Evolutionary conservation across 176 grass and related monocot species (phyloP).

Genomic region (Aegilops longissima): DNA sequence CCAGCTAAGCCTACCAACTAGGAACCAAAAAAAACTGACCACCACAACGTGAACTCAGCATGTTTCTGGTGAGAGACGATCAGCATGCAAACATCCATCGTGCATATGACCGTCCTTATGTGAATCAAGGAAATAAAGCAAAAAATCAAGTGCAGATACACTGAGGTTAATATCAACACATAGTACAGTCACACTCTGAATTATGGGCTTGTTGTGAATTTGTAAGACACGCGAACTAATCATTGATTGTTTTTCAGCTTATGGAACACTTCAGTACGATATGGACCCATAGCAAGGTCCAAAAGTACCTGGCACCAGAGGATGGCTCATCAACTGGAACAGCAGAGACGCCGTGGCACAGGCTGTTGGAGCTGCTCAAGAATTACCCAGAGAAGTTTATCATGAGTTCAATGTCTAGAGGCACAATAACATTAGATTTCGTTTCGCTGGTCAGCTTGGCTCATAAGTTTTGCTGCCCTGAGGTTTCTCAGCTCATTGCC

Average conservation of each 20-base stretch:
- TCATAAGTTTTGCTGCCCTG: no score
- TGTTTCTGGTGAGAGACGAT: no score
- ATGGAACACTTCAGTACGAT: slow-evolving; percentile 32
- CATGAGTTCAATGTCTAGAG: slow-evolving; percentile 40
- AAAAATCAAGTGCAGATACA: no score
- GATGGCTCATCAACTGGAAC: slow-evolving; percentile 38
- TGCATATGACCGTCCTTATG: no score
- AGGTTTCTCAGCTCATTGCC: not conserved
- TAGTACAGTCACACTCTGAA: not conserved
- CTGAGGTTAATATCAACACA: no score
- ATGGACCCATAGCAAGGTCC: slow-evolving; percentile 42
- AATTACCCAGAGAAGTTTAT: slow-evolving; percentile 62
- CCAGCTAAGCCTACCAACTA: no score
- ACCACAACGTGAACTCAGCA: no score
- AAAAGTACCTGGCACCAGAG: slow-evolving; percentile 44
- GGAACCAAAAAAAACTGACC: no score
- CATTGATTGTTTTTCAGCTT: slow-evolving; percentile 43
- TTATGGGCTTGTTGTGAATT: not conserved
- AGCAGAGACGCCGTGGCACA: slow-evolving; percentile 48
- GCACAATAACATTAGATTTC: slow-evolving; percentile 41
- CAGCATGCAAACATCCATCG: no score
- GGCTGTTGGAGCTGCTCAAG: slow-evolving; percentile 48
- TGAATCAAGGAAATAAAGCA: no score
- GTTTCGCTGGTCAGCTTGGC: not conserved
- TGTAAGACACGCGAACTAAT: not conserved